These are phyloP conservation scores for Beverwykella pulmonaria DNA, from an alignment of 495 filamentous ascomycete species.

Conservation along the genomic window DNA sequence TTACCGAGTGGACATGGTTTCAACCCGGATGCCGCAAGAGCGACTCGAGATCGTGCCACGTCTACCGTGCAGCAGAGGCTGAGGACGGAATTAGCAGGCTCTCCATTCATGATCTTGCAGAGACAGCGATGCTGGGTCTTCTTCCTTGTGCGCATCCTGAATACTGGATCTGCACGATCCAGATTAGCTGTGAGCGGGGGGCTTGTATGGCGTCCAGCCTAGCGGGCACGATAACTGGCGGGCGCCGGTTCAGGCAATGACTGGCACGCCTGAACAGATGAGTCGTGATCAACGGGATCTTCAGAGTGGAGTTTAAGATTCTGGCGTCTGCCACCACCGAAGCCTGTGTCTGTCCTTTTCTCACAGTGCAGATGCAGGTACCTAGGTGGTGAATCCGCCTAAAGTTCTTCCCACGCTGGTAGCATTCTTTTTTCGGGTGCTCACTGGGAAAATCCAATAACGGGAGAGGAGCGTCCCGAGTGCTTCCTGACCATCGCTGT, in stretches of 20 bases:
- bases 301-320: slow-evolving; percentile 19
- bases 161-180: slow-evolving; percentile 34
- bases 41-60: neutral
- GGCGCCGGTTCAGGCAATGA: slow-evolving; percentile 21
- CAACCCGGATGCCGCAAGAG: neutral
- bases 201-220: slow-evolving; percentile 35
- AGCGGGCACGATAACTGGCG: slow-evolving; percentile 33
- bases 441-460: neutral
- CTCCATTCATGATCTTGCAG: neutral
- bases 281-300: slow-evolving; percentile 30
- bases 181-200: slow-evolving; percentile 34
- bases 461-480: neutral
- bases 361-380: slow-evolving; percentile 35
- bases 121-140: neutral
- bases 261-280: slow-evolving; percentile 18
- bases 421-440: neutral
- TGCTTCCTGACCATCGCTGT: neutral
- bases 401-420: slow-evolving; percentile 5
- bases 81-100: neutral
- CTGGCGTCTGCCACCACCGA: slow-evolving; percentile 19
- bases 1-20: neutral
- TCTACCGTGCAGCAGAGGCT: neutral
- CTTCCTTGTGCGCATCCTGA: slow-evolving; percentile 17
- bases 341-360: slow-evolving; percentile 3
- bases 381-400: neutral